Conservation (phyloP, 768 basidiomycete species). For the Termitomyces sp. region DNA sequence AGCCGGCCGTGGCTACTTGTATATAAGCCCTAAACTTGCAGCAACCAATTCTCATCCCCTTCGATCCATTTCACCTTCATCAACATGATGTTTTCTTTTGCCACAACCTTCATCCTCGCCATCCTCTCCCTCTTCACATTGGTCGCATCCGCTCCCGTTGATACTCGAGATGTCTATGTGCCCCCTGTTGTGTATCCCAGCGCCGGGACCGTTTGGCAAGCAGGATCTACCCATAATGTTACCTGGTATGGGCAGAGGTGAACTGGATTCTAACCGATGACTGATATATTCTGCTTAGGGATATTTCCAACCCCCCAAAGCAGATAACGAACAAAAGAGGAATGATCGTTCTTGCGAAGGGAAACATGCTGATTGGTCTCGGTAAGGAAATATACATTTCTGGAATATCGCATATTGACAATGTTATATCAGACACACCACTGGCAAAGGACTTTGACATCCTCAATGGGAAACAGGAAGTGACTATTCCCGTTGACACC, state of each 20-base stretch:
- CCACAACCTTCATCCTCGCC: slow-evolving; percentile 15
- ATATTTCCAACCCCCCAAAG: slow-evolving; percentile 32
- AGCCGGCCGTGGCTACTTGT: slow-evolving; percentile 6
- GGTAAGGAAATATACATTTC: slow-evolving; percentile 15
- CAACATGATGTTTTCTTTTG: slow-evolving; percentile 11
- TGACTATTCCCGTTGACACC: slow-evolving; percentile 30
- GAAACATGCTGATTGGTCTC: slow-evolving; percentile 22
- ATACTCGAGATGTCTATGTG: slow-evolving; percentile 42
- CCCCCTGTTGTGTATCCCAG: slow-evolving; percentile 37
- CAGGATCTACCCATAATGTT: slow-evolving; percentile 34
- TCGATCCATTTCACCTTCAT: not conserved
- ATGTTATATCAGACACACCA: slow-evolving; percentile 17
- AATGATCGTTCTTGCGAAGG: slow-evolving; percentile 35
- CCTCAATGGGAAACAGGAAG: slow-evolving; percentile 24
- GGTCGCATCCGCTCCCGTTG: slow-evolving; percentile 26
- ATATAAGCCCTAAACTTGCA: slow-evolving; percentile 12
- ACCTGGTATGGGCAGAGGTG: slow-evolving; percentile 30
- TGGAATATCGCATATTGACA: not conserved
- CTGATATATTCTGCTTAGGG: slow-evolving; percentile 21
- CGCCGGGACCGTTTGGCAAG: slow-evolving; percentile 32
- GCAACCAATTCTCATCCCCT: not conserved
- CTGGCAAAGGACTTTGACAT: slow-evolving; percentile 34
- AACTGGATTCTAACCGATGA: not conserved
- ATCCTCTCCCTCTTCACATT: slow-evolving; percentile 19
- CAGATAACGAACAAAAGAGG: slow-evolving; percentile 46